Evolutionary conservation across 139 green algal species (phyloP).

Genomic region (Closterium sp.): DNA sequence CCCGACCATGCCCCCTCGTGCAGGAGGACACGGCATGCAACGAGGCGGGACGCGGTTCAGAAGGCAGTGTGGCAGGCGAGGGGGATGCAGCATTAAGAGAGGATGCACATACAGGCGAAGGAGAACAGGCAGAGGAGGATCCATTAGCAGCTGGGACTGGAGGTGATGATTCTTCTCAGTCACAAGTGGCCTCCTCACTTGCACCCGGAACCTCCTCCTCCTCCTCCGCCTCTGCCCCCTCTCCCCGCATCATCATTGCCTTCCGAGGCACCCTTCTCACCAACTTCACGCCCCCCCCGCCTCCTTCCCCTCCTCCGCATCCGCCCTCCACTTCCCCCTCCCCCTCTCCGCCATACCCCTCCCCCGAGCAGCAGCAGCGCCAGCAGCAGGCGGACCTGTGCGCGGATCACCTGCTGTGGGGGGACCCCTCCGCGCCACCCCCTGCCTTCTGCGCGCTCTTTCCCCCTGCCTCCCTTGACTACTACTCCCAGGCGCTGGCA

Average conservation of each 20-base stretch:
- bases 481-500: neutral
- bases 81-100: no score
- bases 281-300: neutral
- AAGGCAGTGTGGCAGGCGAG: neutral
- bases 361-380: neutral
- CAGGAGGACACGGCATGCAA: neutral
- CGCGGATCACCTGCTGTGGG: neutral
- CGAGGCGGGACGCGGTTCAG: neutral
- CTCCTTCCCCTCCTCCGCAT: neutral
- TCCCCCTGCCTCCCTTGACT: neutral
- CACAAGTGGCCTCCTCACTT: neutral
- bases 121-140: neutral
- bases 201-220: neutral
- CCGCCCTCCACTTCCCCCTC: neutral
- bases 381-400: neutral
- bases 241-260: neutral
- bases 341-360: neutral
- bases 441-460: neutral
- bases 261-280: neutral
- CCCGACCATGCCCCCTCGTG: neutral
- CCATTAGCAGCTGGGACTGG: no score
- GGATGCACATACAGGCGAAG: no score
- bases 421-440: neutral
- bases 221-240: neutral
- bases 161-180: neutral